phyloP scores from a whole-genome alignment of 164 flowering plant genomes.

The Tetracentron sinense region DNA sequence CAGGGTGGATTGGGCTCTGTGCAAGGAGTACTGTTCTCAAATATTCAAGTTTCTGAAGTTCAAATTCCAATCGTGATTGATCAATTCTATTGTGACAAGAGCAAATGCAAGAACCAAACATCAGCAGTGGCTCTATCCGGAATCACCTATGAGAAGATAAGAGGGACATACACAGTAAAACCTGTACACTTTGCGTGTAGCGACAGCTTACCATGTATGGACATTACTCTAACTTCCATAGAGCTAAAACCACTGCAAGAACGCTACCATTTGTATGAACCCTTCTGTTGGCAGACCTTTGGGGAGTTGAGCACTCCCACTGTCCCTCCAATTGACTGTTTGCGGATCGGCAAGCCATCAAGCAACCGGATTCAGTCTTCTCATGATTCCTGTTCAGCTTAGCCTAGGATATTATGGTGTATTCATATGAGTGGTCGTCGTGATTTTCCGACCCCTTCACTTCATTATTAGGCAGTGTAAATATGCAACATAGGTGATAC shows the following conservation, averaged over 20 bases:
- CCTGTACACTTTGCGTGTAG: constrained; percentile 48
- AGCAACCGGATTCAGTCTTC: constrained; percentile 60
- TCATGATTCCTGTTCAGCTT: constrained; percentile 55
- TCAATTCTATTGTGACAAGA: constrained; percentile 43
- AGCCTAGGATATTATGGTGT: constrained; percentile 19
- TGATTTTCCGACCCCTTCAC: constrained; percentile 51
- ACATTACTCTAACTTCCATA: constrained; percentile 34
- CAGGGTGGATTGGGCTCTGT: constrained; percentile 53
- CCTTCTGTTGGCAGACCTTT: constrained; percentile 91
- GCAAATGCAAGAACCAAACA: constrained; percentile 39
- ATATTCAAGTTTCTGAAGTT: constrained; percentile 45
- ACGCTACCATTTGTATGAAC: constrained; percentile 29
- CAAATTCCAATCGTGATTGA: constrained; percentile 41
- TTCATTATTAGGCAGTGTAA: constrained; percentile 29
- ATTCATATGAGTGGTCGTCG: constrained; percentile 49
- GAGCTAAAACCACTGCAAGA: constrained; percentile 35
- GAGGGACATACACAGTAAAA: constrained; percentile 40
- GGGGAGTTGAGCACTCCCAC: constrained; percentile 78
- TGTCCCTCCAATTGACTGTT: constrained; percentile 77
- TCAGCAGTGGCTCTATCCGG: constrained; percentile 45
- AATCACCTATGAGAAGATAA: constrained; percentile 34
- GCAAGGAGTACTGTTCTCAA: constrained; percentile 34
- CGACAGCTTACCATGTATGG: constrained; percentile 44
- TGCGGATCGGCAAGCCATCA: constrained; percentile 78
- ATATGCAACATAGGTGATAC: constrained; percentile 10